Base-by-base conservation (phyloP, 2,329 filamentous ascomycete genomes). In the Colletotrichum higginsianum region DNA sequence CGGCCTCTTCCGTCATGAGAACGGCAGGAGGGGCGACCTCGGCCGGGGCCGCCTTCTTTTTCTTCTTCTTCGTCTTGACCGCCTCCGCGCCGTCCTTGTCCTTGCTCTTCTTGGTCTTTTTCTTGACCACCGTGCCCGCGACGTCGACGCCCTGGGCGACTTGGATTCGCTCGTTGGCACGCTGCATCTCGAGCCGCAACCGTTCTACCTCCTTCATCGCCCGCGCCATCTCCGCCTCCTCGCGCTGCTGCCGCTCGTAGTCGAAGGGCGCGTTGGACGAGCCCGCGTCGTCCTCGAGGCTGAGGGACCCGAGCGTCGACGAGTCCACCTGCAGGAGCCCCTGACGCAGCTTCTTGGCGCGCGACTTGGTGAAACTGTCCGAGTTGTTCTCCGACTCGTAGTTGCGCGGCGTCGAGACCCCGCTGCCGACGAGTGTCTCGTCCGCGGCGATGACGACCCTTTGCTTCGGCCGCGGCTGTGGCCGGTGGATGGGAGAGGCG, bases 181-280 rank as follows among this genome's bases (percentile, higher is more conserved):
- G 85, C 82, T 95, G 93, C 95, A 98, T 98, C 82, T 98, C 94
- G 67, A 98, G 85, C 63, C 96, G 87, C 71, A 97, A 84, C 62
- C 91, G 87, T 84, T 98, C 96, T 3, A 99, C 93, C 80, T 98
- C 94, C 80, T 92, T 92, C 86, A 98, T 91, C 11, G 96, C 96
- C 77, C 90, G 91, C 55, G 90, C 91, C 94, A 98, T 97, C 82
- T 98, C 95, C 1, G 90, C 91, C 72, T 98, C 95, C 78, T 97
- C 94, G 18, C 89, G 89, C 78, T 92, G 89, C 74, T 92, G 89
- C 63, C 87, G 86, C 77, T 94, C 93, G 61, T 90, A 86, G 68
- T 93, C 89, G 58, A 88, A 84, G 0, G 78, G 78, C 47, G 75
- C 75, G 53, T 76, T 74, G 6, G 83, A 79, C n/a, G 79, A 74